These are phyloP conservation scores for Pichia sp. DNA, from an alignment of 1,139 yeast genomes.

Conservation along the genomic window DNA sequence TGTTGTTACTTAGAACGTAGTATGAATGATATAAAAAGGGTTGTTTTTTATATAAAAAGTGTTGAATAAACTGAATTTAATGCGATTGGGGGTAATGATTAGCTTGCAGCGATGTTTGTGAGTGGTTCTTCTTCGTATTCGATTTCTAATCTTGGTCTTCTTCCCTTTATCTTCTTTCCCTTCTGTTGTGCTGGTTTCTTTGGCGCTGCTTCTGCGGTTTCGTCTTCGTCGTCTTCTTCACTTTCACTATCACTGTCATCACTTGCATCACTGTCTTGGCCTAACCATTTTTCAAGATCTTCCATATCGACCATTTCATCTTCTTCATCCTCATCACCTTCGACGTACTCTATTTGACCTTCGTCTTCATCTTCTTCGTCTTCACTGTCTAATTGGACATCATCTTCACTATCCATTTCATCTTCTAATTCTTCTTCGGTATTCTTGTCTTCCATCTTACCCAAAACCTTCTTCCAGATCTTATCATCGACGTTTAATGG, in stretches of 20 bases:
- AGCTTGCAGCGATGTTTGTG: constrained; percentile 26
- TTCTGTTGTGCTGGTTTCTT: constrained; percentile 32
- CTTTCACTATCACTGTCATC: constrained; percentile 36
- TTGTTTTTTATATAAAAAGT: too few species aligned
- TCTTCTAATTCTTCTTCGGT: constrained; percentile 50
- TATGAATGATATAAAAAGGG: too few species aligned
- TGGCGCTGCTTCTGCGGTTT: constrained; percentile 35
- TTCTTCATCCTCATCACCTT: constrained; percentile 67
- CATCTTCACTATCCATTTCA: constrained; percentile 43
- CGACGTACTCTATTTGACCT: constrained; percentile 85
- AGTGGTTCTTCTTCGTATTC: constrained; percentile 62
- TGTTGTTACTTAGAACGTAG: too few species aligned
- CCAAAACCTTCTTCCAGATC: constrained; percentile 92
- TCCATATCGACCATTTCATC: constrained; percentile 90
- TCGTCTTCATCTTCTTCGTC: constrained; percentile 59
- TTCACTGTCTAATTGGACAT: constrained; percentile 34
- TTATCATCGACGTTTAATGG: constrained; percentile 96
- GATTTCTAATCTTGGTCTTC: constrained; percentile 75
- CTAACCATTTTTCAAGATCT: constrained; percentile 89
- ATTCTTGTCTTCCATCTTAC: constrained; percentile 55
- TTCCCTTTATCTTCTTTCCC: constrained; percentile 43
- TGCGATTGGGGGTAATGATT: neutral
- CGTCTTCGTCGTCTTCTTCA: constrained; percentile 26
- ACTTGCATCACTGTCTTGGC: constrained; percentile 45
- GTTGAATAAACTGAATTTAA: too few species aligned